phyloP scores from a whole-genome alignment of 768 basidiomycete species.

The Tylopilus subfusipes region DNA sequence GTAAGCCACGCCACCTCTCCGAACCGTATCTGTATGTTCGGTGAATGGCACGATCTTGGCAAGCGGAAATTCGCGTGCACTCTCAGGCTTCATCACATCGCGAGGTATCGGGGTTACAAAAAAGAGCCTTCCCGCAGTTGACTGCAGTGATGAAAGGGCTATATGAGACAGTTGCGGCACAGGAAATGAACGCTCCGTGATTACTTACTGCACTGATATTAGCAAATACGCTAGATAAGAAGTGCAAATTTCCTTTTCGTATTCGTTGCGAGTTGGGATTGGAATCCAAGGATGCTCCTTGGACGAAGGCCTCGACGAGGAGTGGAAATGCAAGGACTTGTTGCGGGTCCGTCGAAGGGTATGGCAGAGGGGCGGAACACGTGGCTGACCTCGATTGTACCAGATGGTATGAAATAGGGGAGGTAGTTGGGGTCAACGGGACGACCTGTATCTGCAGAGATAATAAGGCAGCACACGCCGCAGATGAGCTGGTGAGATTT shows the following conservation, averaged over 20 bases:
- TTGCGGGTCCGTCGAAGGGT: slow-evolving; percentile 51
- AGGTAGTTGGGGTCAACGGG: slow-evolving; percentile 35
- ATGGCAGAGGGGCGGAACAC: slow-evolving; percentile 68
- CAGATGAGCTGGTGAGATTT: slow-evolving; percentile 79
- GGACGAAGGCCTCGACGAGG: slow-evolving; percentile 86
- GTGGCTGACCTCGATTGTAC: slow-evolving; percentile 78
- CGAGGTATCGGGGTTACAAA: slow-evolving; percentile 68
- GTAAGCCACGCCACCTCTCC: slow-evolving; percentile 83
- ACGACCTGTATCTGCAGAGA: slow-evolving; percentile 65
- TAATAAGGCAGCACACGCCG: slow-evolving; percentile 61
- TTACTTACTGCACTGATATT: slow-evolving; percentile 75
- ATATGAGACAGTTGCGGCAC: not conserved
- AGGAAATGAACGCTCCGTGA: not conserved
- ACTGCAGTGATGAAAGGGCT: slow-evolving; percentile 39
- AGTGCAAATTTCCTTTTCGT: slow-evolving; percentile 81
- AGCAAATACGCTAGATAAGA: slow-evolving; percentile 91
- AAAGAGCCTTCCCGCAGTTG: slow-evolving; percentile 71
- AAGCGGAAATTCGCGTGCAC: slow-evolving; percentile 70
- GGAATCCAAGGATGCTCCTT: slow-evolving; percentile 59
- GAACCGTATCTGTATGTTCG: slow-evolving; percentile 82
- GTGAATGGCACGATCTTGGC: slow-evolving; percentile 82
- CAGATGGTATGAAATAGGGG: slow-evolving; percentile 63
- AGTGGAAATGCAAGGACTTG: slow-evolving; percentile 70
- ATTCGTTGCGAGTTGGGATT: slow-evolving; percentile 45
- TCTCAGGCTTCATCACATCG: slow-evolving; percentile 43